Evolutionary conservation across 257 asterid species (phyloP).

Genomic region (Fraxinus excelsior): DNA sequence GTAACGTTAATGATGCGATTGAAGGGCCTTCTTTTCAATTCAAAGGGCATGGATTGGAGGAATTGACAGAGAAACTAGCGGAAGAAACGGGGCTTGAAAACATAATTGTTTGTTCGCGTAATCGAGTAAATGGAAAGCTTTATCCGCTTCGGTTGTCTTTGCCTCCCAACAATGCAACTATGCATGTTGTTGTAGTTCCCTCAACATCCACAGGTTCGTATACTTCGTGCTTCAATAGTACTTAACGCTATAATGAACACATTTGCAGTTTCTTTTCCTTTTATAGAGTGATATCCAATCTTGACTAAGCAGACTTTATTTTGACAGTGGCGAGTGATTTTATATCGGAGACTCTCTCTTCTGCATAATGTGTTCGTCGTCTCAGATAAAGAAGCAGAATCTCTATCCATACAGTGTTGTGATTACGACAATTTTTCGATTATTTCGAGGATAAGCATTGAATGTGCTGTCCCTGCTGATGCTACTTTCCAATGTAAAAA

Average conservation of each 20-base stretch:
- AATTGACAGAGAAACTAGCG: constrained; percentile 28
- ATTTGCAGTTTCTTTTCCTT: too few species aligned
- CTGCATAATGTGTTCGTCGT: too few species aligned
- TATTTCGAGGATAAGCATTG: too few species aligned
- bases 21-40: constrained; percentile 40
- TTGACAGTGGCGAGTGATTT: constrained; percentile 41
- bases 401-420: too few species aligned
- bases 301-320: too few species aligned
- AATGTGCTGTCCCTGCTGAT: too few species aligned
- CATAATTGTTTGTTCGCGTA: constrained; percentile 64
- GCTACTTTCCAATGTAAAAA: too few species aligned
- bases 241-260: too few species aligned
- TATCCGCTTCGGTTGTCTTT: constrained; percentile 80
- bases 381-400: too few species aligned
- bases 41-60: constrained; percentile 73
- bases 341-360: constrained; percentile 25
- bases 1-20: constrained; percentile 43
- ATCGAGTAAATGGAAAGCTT: constrained; percentile 60
- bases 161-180: constrained; percentile 87
- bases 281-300: too few species aligned
- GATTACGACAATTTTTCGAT: too few species aligned
- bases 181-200: constrained; percentile 80
- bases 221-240: background rate
- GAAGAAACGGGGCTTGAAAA: constrained; percentile 71
- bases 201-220: constrained; percentile 67